These are phyloP conservation scores for Sonneratia caseolaris DNA, from an alignment of 345 rosid species.

Conservation along the genomic window DNA sequence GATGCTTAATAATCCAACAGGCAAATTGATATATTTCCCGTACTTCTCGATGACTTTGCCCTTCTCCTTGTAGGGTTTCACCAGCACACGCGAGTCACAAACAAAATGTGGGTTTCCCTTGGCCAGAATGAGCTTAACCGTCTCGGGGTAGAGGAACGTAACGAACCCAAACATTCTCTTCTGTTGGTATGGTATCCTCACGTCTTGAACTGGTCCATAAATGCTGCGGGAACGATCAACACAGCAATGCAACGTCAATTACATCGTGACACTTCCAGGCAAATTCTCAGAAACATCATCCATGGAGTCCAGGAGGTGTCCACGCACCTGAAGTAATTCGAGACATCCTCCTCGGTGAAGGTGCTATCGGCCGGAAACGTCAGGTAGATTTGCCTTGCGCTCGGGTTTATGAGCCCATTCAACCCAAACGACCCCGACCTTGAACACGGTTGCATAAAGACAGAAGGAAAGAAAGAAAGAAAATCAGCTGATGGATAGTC, in stretches of 20 bases:
- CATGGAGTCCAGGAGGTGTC: not conserved
- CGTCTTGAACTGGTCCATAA: slow-evolving; percentile 71
- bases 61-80: slow-evolving; percentile 75
- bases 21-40: not conserved
- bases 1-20: not conserved
- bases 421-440: slow-evolving; percentile 18
- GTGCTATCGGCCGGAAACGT: slow-evolving; percentile 83
- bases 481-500: too few relatives aligned
- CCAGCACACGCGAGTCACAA: slow-evolving; percentile 64
- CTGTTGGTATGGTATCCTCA: slow-evolving; percentile 74
- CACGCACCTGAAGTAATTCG: slow-evolving; percentile 62
- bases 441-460: not conserved
- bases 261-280: not conserved
- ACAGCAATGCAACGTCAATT: not conserved
- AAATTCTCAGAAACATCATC: slow-evolving; percentile 1
- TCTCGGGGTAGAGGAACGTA: slow-evolving; percentile 55
- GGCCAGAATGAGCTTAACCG: slow-evolving; percentile 65
- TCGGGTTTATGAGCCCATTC: slow-evolving; percentile 38
- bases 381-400: slow-evolving; percentile 69
- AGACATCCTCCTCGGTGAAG: slow-evolving; percentile 76
- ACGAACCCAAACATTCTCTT: slow-evolving; percentile 79
- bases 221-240: slow-evolving; percentile 21
- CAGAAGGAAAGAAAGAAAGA: not conserved
- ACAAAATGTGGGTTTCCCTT: slow-evolving; percentile 73
- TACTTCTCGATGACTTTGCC: slow-evolving; percentile 60